phyloP scores from a whole-genome alignment of 78 protist genomes.

The Dictyostelium discoideum region DNA sequence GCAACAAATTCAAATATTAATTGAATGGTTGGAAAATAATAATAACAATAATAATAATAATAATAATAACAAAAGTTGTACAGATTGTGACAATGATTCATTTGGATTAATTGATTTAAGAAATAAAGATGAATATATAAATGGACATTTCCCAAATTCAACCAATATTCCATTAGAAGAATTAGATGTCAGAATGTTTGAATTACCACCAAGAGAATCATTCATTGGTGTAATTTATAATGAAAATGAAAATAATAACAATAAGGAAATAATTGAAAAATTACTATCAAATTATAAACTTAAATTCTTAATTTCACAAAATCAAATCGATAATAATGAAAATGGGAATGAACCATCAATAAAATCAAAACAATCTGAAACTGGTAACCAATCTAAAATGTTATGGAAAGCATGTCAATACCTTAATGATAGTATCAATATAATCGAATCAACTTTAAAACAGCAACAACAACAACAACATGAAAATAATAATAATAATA shows the following conservation, averaged over 20 bases:
- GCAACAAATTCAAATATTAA: neutral
- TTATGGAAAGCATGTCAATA: conserved; percentile 51
- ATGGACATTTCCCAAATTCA: conserved; percentile 5
- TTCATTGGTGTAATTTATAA: neutral
- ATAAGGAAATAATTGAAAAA: neutral
- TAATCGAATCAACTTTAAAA: conserved; percentile 1
- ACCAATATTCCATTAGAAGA: conserved; percentile 46
- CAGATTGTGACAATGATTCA: neutral
- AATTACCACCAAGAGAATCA: conserved; percentile 65
- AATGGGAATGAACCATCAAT: neutral
- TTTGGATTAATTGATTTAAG: conserved; percentile 30
- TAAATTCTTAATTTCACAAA: neutral
- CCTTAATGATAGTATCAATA: conserved; percentile 1
- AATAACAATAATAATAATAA: neutral
- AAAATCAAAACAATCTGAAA: neutral
- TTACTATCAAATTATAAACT: neutral
- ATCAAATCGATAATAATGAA: neutral
- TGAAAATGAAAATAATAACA: neutral
- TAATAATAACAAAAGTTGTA: neutral
- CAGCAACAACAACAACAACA: neutral
- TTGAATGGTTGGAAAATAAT: neutral
- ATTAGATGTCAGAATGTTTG: conserved; percentile 39
- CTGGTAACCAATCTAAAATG: neutral
- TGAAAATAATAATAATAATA: neutral
- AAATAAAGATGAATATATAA: neutral